Evolutionary conservation across 768 basidiomycete species (phyloP), one percentile per base, ranked within the genome.

Genomic region (Lanmaoa pseudosensibilis): DNA sequence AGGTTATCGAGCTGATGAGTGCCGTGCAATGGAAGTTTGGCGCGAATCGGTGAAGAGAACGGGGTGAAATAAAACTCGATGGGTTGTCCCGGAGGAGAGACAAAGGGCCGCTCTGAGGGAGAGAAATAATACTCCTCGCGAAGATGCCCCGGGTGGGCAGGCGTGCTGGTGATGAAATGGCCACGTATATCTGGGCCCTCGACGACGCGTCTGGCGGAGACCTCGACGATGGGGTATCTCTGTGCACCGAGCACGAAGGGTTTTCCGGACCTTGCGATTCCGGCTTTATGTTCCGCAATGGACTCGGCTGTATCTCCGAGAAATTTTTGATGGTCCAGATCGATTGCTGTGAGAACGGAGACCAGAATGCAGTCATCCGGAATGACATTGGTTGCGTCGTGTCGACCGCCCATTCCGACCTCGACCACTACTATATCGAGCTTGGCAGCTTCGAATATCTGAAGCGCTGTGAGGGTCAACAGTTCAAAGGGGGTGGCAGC

Each of bases 311-410:
- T 88, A 52, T 81, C 69, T 0, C 97, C 97, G 25, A 99, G 79
- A 68, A 96, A 94, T 4, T 82, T 82, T 61, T 95, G 93, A 71
- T 98, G 97, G 73, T 99, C 97, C 41, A 98, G 75, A 70, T 94
- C 95, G 21, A 98, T 90, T 3, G 86, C 74, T 0, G 94, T 92
- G 27, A 98, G 77, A 33, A 85, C 89, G n/a, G 90, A 92, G 2
- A 87, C 83, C 33, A 93, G 71, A 40, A 95, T 81, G 49, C 75
- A 75, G 1, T 80, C 77, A 44, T 87, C 82, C 2, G 90, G 82
- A 19, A 98, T 83, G 52, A 90, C 80, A 68, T 99, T 99, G 3
- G 97, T 99, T 19, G 97, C 96, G 69, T 98, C 97, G 48, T 88
- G 73, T 4, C 84, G 79, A 5, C 97, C 97, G 0, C 97, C 97